Conservation (phyloP, 163 green algal genomes). For the Scenedesmus sp. region DNA sequence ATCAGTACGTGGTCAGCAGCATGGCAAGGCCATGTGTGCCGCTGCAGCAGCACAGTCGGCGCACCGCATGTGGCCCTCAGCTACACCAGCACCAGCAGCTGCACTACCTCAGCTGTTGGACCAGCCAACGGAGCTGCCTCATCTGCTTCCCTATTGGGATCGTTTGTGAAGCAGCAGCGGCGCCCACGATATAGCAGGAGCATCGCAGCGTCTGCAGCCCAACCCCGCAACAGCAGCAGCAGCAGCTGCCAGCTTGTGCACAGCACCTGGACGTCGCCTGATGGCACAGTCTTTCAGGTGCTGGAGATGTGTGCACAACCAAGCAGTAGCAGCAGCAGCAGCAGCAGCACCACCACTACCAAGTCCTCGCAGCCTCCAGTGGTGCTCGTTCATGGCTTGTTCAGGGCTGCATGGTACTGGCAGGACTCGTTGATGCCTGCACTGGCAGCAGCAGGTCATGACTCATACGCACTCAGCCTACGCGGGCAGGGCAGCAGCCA, state of each 20-base stretch:
- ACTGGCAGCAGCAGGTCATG: conserved; percentile 31
- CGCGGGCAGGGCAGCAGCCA: conserved; percentile 42
- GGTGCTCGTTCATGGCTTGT: conserved; percentile 53
- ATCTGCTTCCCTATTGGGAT: neutral
- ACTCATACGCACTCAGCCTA: conserved; percentile 47
- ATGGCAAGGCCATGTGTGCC: neutral
- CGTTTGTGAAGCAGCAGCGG: neutral
- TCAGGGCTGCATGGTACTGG: conserved; percentile 53
- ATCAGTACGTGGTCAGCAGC: neutral
- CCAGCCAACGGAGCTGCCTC: neutral
- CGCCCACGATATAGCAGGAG: neutral
- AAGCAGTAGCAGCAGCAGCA: conserved; percentile 16
- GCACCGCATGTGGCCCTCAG: neutral
- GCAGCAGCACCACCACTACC: no score
- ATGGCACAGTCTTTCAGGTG: conserved; percentile 34
- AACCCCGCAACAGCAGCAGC: neutral
- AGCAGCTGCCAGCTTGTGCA: neutral
- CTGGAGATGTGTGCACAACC: conserved; percentile 4
- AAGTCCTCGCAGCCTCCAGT: conserved; percentile 15
- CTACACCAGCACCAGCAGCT: neutral
- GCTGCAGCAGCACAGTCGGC: neutral
- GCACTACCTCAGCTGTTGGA: neutral
- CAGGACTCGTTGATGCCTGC: conserved; percentile 30
- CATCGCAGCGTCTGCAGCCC: neutral
- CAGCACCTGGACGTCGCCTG: conserved; percentile 9